A percentile compares a stretch with the other conserved stretches of the same genome.
phyloP scores from a whole-genome alignment of 1,284 basidiomycete genomes.

The Spongiforma sp. region DNA sequence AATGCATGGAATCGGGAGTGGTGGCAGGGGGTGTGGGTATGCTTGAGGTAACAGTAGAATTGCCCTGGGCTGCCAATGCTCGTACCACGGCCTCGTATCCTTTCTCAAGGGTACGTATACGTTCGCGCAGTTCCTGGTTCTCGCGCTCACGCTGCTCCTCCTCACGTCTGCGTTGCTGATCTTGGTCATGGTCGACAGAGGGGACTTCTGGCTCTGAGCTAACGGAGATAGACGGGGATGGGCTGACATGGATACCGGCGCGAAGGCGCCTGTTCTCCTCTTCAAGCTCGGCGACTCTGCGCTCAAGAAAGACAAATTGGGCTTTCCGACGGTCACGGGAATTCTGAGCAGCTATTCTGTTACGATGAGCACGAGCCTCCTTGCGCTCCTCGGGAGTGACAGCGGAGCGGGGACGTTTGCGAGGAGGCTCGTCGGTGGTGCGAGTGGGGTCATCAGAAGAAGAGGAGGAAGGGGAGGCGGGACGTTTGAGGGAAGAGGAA shows the following conservation, averaged over 20 bases:
- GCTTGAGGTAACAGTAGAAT: slow-evolving; percentile 22
- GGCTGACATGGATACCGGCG: slow-evolving; percentile 59
- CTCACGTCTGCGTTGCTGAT: slow-evolving; percentile 48
- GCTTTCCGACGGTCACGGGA: slow-evolving; percentile 82
- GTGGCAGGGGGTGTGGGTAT: slow-evolving; percentile 34
- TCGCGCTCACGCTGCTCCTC: slow-evolving; percentile 60
- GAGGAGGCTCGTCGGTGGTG: slow-evolving; percentile 50
- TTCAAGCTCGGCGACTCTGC: slow-evolving; percentile 80
- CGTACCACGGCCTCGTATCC: slow-evolving; percentile 82
- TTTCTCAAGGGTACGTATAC: slow-evolving; percentile 75
- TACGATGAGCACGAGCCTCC: slow-evolving; percentile 82
- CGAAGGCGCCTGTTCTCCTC: slow-evolving; percentile 83
- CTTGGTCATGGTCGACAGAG: slow-evolving; percentile 28
- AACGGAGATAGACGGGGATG: slow-evolving; percentile 46
- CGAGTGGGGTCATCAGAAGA: slow-evolving; percentile 36
- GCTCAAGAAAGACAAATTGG: slow-evolving; percentile 76
- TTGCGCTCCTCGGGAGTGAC: slow-evolving; percentile 73
- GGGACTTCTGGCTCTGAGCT: slow-evolving; percentile 32
- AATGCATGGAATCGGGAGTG: slow-evolving; percentile 31
- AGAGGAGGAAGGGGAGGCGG: slow-evolving; percentile 34
- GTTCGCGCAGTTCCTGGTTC: slow-evolving; percentile 75
- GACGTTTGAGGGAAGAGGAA: slow-evolving; percentile 36
- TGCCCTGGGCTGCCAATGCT: slow-evolving; percentile 64
- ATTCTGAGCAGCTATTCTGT: slow-evolving; percentile 85
- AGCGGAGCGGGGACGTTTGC: slow-evolving; percentile 71